Base-by-base conservation (phyloP, 768 basidiomycete genomes). In the Tricholoma saponaceum region DNA sequence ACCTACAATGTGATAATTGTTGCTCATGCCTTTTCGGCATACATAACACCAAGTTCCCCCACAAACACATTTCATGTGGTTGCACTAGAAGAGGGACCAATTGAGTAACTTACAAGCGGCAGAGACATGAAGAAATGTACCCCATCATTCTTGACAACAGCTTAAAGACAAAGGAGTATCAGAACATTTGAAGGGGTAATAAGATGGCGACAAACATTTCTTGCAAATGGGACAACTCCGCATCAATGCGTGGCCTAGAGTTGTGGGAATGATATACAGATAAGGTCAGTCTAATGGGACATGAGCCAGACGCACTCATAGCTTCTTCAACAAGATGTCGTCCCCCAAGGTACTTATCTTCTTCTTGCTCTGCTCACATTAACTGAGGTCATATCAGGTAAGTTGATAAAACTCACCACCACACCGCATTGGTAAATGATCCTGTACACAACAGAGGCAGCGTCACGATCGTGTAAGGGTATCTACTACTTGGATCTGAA, bases 1-100 rank as follows among this genome's bases (percentile, higher is more conserved):
- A 44, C 22, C 23, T 23, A 44, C 43, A 13, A 0, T 44, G 43
- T 44, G 22, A 13, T 85, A 10, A 12, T 0, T 2, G 13, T 9
- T 3, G 22, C 5, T 44, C 10, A 9, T 23, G 3, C 9, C 22
- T n/a, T 23, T 8, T 12, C 43, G 43, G 43, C 43, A 44, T 22
- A 23, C 43, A 44, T 44, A 44, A 10, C 43, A 44, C 43, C 43
- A 44, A 23, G 43, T 23, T 44, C 22, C 20, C 18, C 43, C 43
- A 23, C 43, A 44, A 22, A 44, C 22, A 12, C 43, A 44, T 23
- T 1, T 44, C 4, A 44, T 44, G 0, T 10, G 23, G 22, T 44
- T 44, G 22, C 43, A 44, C 43, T 44, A 44, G 43, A 22, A 23
- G 22, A 13, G 20, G 43, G 18, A 10, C 12, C 13, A 10, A 4